Evolutionary conservation across 352 stramenopile genomes (phyloP).

Genomic region (Phytopythium chamaehyphon): DNA sequence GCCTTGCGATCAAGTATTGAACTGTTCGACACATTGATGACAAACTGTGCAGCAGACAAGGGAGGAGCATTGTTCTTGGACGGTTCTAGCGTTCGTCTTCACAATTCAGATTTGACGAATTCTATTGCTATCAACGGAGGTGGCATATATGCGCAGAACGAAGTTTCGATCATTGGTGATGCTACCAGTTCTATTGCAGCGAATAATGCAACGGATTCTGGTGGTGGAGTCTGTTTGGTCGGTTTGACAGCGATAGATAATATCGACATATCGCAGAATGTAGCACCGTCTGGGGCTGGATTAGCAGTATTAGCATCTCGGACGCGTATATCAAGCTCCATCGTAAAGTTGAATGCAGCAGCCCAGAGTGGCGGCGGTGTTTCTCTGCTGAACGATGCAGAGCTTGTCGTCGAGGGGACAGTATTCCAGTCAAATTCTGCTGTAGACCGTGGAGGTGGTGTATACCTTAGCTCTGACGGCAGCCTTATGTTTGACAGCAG

Average conservation of each 20-base stretch:
- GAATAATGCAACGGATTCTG: constrained; percentile 19
- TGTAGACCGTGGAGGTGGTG: constrained; percentile 28
- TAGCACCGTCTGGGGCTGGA: constrained; percentile 24
- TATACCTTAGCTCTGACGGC: constrained; percentile 37
- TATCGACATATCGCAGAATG: constrained; percentile 23
- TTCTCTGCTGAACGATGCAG: constrained; percentile 23
- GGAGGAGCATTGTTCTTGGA: constrained; percentile 33
- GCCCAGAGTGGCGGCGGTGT: constrained; percentile 38
- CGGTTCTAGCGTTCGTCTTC: constrained; percentile 11
- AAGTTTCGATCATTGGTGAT: constrained; percentile 14
- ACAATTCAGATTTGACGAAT: constrained; percentile 7
- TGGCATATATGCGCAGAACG: constrained; percentile 24
- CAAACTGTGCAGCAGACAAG: constrained; percentile 15
- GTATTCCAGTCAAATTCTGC: constrained; percentile 25
- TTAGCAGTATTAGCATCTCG: constrained; percentile 18
- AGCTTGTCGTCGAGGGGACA: constrained; percentile 12
- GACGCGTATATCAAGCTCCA: constrained; percentile 8
- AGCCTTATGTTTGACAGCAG: constrained; percentile 18
- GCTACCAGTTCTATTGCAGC: constrained; percentile 9
- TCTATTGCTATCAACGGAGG: constrained; percentile 21
- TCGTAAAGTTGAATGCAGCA: constrained; percentile 28
- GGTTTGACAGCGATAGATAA: constrained; percentile 6
- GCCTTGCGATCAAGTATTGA: constrained; percentile 20
- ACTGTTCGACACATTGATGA: constrained; percentile 11
- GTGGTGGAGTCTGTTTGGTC: constrained; percentile 18